A percentile compares a stretch with the other conserved stretches of the same genome.
Evolutionary conservation across 2,329 filamentous ascomycete genomes (phyloP).

Genomic region (Bisporella sp.): DNA sequence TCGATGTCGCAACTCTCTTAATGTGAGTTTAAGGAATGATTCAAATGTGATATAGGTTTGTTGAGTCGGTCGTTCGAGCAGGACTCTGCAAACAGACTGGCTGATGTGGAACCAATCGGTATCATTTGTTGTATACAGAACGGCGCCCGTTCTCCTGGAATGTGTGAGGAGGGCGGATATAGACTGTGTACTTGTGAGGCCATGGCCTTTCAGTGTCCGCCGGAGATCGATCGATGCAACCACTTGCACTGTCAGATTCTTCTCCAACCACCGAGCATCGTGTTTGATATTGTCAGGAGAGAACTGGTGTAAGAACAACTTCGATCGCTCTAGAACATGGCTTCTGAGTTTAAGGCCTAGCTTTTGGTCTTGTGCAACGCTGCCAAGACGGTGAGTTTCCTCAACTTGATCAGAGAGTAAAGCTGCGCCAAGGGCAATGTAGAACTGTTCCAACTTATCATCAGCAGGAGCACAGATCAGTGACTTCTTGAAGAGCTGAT

Average conservation of each 20-base stretch:
- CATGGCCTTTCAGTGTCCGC: conserved; percentile 65
- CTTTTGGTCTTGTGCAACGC: conserved; percentile 57
- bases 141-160: conserved; percentile 46
- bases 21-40: conserved; percentile 78
- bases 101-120: conserved; percentile 90
- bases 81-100: conserved; percentile 72
- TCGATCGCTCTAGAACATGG: conserved; percentile 78
- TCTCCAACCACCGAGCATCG: conserved; percentile 85
- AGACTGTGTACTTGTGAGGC: conserved; percentile 65
- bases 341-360: conserved; percentile 65
- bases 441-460: conserved; percentile 78
- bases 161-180: conserved; percentile 65
- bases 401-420: conserved; percentile 72
- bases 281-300: conserved; percentile 70
- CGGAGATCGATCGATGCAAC: conserved; percentile 74
- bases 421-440: conserved; percentile 70
- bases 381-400: conserved; percentile 61
- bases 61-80: conserved; percentile 77
- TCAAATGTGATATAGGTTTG: conserved; percentile 88
- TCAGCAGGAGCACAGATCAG: conserved; percentile 87
- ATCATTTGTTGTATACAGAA: conserved; percentile 59
- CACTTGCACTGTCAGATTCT: conserved; percentile 69
- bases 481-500: conserved; percentile 77
- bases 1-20: conserved; percentile 73
- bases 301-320: conserved; percentile 80